phyloP scores from a whole-genome alignment of 2,329 filamentous ascomycete genomes.

The Trichoderma sp. region DNA sequence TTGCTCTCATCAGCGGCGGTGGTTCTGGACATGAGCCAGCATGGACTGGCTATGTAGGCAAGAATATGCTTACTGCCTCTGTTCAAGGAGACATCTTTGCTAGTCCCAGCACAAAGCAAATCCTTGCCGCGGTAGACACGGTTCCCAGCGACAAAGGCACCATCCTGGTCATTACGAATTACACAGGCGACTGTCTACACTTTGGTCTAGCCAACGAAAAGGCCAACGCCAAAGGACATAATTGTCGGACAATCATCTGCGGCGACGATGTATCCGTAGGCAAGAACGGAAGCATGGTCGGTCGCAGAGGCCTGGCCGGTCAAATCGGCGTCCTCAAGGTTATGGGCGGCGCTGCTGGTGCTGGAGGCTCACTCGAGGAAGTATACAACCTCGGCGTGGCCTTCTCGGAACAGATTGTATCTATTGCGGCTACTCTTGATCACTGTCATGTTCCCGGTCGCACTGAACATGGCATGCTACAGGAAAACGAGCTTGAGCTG shows the following conservation, averaged over 20 bases:
- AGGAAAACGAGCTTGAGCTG: conserved; percentile 60
- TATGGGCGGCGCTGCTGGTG: conserved; percentile 55
- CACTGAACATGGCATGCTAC: conserved; percentile 53
- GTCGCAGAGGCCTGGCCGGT: conserved; percentile 64
- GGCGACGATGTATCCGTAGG: conserved; percentile 69
- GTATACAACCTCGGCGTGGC: conserved; percentile 56
- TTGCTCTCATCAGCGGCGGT: conserved; percentile 58
- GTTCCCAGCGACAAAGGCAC: conserved; percentile 59
- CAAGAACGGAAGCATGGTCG: conserved; percentile 60
- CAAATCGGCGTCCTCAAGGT: conserved; percentile 64
- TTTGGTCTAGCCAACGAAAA: conserved; percentile 64
- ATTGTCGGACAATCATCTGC: conserved; percentile 62
- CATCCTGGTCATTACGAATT: conserved; percentile 66
- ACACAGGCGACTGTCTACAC: conserved; percentile 66
- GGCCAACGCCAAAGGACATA: conserved; percentile 57
- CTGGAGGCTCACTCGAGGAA: conserved; percentile 53
- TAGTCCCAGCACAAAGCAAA: conserved; percentile 65
- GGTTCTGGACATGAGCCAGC: conserved; percentile 65
- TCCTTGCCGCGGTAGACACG: conserved; percentile 60
- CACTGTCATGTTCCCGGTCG: conserved; percentile 64
- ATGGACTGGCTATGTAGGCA: conserved; percentile 66
- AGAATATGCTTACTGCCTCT: conserved; percentile 63
- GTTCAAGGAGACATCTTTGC: conserved; percentile 67
- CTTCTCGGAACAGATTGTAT: conserved; percentile 57
- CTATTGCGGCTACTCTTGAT: conserved; percentile 61